Evolutionary conservation across 306 rosid species (phyloP).

Genomic region (Psophocarpus tetragonolobus): DNA sequence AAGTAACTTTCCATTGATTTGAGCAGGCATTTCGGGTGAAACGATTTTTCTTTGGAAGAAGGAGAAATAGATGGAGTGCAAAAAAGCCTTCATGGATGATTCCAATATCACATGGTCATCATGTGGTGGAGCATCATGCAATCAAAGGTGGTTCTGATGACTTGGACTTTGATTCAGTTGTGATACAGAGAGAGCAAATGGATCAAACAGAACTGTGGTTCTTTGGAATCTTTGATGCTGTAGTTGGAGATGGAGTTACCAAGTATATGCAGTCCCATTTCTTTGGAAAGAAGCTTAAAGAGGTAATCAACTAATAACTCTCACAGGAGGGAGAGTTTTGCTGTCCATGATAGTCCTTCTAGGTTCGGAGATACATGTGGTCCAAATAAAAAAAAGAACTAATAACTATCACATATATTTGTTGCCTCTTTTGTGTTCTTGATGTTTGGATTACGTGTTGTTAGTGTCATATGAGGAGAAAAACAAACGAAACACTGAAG

Average conservation of each 20-base stretch:
- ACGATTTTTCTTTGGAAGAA: constrained; percentile 39
- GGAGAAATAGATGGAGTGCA: constrained; percentile 21
- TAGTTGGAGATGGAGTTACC: constrained; percentile 62
- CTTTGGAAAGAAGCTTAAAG: constrained; percentile 59
- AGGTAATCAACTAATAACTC: constrained; percentile 52
- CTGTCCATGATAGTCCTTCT: no score
- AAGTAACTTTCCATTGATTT: neutral
- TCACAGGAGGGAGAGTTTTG: no score
- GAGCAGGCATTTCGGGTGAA: constrained; percentile 54
- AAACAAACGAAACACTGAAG: constrained; percentile 60
- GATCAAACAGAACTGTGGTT: constrained; percentile 64
- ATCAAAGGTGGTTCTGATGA: constrained; percentile 32
- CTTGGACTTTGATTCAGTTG: constrained; percentile 55
- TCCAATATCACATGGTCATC: constrained; percentile 77
- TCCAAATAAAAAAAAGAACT: neutral
- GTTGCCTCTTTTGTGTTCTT: neutral
- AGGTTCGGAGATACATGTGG: no score
- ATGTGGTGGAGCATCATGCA: constrained; percentile 41
- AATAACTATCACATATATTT: neutral
- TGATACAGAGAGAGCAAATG: constrained; percentile 66
- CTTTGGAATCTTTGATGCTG: constrained; percentile 72
- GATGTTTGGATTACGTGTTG: neutral
- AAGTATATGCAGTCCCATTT: constrained; percentile 68
- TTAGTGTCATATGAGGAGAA: constrained; percentile 54
- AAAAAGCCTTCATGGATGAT: constrained; percentile 72